Percentiles rank a stretch among this genome's conserved stretches.
These are phyloP conservation scores for Pholiota molesta DNA, from an alignment of 768 basidiomycete genomes.

Conservation along the genomic window DNA sequence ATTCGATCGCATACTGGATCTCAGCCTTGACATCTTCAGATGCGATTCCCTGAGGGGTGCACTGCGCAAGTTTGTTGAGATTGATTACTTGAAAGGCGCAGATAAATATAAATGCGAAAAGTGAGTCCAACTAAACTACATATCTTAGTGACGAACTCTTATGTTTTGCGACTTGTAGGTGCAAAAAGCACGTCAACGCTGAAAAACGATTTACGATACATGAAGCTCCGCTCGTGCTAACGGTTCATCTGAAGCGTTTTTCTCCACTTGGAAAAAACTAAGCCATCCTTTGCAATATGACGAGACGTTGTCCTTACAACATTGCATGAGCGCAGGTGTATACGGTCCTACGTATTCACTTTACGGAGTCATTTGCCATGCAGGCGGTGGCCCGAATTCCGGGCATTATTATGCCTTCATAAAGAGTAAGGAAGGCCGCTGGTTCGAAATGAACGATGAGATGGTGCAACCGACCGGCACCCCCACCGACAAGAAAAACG, in stretches of 20 bases:
- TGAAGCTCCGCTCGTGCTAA: slow-evolving; percentile 85
- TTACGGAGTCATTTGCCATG: slow-evolving; percentile 92
- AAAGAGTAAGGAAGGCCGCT: slow-evolving; percentile 66
- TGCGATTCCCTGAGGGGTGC: slow-evolving; percentile 68
- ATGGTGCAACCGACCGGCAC: slow-evolving; percentile 50
- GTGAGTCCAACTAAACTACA: slow-evolving; percentile 46
- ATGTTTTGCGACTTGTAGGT: slow-evolving; percentile 48
- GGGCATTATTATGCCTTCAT: slow-evolving; percentile 95
- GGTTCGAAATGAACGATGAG: slow-evolving; percentile 97
- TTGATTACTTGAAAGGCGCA: slow-evolving; percentile 83
- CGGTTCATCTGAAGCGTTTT: slow-evolving; percentile 95
- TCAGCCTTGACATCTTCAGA: slow-evolving; percentile 86
- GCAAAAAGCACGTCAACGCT: slow-evolving; percentile 89
- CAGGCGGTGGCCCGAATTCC: slow-evolving; percentile 89
- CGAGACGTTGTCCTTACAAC: slow-evolving; percentile 68
- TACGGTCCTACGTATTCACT: slow-evolving; percentile 81
- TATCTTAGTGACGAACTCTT: slow-evolving; percentile 1
- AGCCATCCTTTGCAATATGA: slow-evolving; percentile 78
- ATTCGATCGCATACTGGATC: slow-evolving; percentile 92
- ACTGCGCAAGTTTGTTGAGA: slow-evolving; percentile 75
- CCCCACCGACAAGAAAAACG: slow-evolving; percentile 72
- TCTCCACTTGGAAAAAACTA: slow-evolving; percentile 90
- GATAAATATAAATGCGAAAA: slow-evolving; percentile 99
- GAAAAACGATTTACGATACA: slow-evolving; percentile 90
- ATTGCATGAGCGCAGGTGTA: slow-evolving; percentile 83